phyloP scores from a whole-genome alignment of 495 filamentous ascomycete genomes.

The Parathielavia hyrcaniae region DNA sequence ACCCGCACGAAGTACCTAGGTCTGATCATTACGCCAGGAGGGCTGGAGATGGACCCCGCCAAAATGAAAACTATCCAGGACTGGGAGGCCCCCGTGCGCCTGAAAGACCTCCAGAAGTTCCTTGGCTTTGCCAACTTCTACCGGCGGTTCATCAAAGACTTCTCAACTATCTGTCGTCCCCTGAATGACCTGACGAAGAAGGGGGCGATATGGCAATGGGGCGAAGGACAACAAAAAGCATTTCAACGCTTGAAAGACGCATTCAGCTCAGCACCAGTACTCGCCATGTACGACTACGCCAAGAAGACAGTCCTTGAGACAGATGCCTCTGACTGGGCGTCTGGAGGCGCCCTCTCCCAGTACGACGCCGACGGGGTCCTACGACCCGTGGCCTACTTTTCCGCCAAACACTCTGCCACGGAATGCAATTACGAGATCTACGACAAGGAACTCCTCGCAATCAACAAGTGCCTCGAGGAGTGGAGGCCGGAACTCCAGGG shows the following conservation, averaged over 20 bases:
- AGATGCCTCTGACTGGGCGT: neutral
- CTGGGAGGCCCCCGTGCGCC: neutral
- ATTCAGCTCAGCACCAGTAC: neutral
- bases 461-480: constrained; percentile 12
- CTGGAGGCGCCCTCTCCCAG: neutral
- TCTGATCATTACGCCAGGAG: neutral
- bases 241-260: neutral
- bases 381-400: constrained; percentile 4
- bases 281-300: neutral
- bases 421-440: constrained; percentile 23
- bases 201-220: neutral
- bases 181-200: constrained; percentile 1
- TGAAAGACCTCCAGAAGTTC: neutral
- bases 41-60: neutral
- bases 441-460: constrained; percentile 3
- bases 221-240: neutral
- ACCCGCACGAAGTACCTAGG: constrained; percentile 1
- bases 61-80: constrained; percentile 7
- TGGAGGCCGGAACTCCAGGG: constrained; percentile 5
- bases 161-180: neutral
- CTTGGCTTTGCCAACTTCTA: constrained; percentile 21
- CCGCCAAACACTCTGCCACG: constrained; percentile 10
- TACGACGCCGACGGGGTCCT: neutral
- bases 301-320: neutral
- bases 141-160: constrained; percentile 11